Base-by-base conservation (phyloP, 2,329 filamentous ascomycete species). In the Claviceps fusiformis region DNA sequence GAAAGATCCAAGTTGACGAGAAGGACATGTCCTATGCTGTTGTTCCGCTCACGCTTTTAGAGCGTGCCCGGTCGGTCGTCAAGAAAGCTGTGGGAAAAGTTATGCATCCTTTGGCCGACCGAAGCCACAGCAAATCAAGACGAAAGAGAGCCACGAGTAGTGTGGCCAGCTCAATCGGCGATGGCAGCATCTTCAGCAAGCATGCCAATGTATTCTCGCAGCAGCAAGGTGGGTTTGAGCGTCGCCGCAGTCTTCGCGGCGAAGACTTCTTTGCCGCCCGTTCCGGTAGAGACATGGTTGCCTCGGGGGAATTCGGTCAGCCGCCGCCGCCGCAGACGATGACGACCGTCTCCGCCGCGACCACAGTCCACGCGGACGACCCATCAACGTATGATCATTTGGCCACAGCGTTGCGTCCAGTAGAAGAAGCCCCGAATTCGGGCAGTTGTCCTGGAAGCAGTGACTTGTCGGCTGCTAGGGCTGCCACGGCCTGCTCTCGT, bases 21-120 rank as follows among this genome's bases (percentile, higher is more conserved):
- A 84, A 84, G 64, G 93, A 98, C 70, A 83, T 98, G 63, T 91
- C 89, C 49, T 82, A 83, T 55, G 93, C 93, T 55, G 93, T 98
- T 55, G 86, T 95, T 17, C 91, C 91, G 41, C 82, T 96, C 52
- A 91, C 86, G 8, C 83, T 96, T 59, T 77, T 97, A 24, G 89
- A 95, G 65, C 85, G 89, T 39, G 87, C 93, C 52, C 82, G 84
- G 50, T 95, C 87, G 13, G 87, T 83, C 44, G 79, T 95, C 52
- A 85, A 84, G 69, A 85, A 85, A 64, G 75, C 79, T 4, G 73
- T 83, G 6, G 79, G 75, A 55, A 85, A 83, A 67, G 78, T 85
- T 53, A 83, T 83, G 57, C 78, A 83, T 59, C 75, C 81, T 24
- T 73, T 81, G 8, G 71, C 72, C 50, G 82, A 85, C 54, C 76